These are phyloP conservation scores for Glarea lozoyensis DNA, from an alignment of 495 filamentous ascomycete species.

Conservation along the genomic window DNA sequence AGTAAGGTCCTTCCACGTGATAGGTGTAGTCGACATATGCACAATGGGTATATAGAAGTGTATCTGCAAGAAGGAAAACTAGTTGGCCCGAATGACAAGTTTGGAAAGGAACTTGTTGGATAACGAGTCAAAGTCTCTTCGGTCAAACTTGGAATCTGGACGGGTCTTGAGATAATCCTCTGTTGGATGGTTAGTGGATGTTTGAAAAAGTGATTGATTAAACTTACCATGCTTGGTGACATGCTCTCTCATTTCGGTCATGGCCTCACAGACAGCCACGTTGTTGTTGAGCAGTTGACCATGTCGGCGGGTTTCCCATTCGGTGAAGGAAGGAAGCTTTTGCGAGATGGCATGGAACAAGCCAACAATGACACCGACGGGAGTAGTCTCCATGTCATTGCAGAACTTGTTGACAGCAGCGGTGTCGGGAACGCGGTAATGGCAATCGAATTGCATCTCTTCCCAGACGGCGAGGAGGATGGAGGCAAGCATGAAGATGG, in stretches of 20 bases:
- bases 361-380: conserved; percentile 88
- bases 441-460: conserved; percentile 94
- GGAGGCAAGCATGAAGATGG: conserved; percentile 88
- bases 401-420: conserved; percentile 84
- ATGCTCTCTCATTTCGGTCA: conserved; percentile 87
- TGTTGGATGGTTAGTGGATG: conserved; percentile 21
- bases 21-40: conserved; percentile 22
- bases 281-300: conserved; percentile 82
- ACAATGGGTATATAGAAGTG: conserved; percentile 22
- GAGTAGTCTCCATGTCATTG: conserved; percentile 86
- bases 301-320: conserved; percentile 86
- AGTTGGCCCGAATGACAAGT: conserved; percentile 89
- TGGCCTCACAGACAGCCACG: conserved; percentile 78
- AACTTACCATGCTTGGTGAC: conserved; percentile 80
- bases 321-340: conserved; percentile 78
- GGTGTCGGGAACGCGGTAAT: conserved; percentile 80
- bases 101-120: conserved; percentile 93
- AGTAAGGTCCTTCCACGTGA: no score
- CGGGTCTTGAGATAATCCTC: conserved; percentile 49
- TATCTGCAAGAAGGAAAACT: conserved; percentile 20
- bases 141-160: conserved; percentile 65
- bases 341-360: conserved; percentile 94
- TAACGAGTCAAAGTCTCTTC: conserved; percentile 82
- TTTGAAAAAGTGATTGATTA: not conserved
- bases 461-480: conserved; percentile 91